phyloP scores from a whole-genome alignment of 169 alveolate genomes.

The Plasmodium adleri region DNA sequence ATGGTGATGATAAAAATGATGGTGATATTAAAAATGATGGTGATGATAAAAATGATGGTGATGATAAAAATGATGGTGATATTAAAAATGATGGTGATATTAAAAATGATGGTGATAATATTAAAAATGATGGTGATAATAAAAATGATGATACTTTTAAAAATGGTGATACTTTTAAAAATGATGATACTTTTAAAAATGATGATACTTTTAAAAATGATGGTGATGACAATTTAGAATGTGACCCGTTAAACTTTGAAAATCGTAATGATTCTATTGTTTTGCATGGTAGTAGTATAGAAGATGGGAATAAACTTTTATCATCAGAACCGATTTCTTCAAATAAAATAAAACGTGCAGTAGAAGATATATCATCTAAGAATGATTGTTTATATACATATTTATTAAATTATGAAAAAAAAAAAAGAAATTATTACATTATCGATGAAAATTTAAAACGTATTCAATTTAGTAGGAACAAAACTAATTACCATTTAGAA shows the following conservation, averaged over 20 bases:
- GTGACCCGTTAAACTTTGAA: background rate
- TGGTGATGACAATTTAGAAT: background rate
- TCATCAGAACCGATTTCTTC: background rate
- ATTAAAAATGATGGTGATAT: too few species aligned
- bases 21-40: too few species aligned
- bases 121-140: background rate
- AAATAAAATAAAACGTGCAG: background rate
- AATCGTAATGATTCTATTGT: background rate
- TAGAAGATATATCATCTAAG: background rate
- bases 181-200: background rate
- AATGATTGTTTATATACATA: constrained; percentile 16
- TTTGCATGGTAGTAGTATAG: background rate
- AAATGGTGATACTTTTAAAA: background rate
- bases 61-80: too few species aligned
- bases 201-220: background rate
- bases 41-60: too few species aligned
- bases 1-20: too few species aligned
- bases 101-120: too few species aligned
- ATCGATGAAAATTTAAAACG: constrained; percentile 47
- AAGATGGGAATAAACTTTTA: background rate
- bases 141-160: background rate
- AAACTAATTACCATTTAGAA: constrained; percentile 52
- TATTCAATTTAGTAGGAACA: constrained; percentile 48
- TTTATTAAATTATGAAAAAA: constrained; percentile 34
- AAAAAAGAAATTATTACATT: constrained; percentile 48